Percentiles rank a stretch among this genome's conserved stretches.
These are phyloP conservation scores for Austroboletus eburneus DNA, from an alignment of 768 basidiomycete genomes.

Conservation along the genomic window DNA sequence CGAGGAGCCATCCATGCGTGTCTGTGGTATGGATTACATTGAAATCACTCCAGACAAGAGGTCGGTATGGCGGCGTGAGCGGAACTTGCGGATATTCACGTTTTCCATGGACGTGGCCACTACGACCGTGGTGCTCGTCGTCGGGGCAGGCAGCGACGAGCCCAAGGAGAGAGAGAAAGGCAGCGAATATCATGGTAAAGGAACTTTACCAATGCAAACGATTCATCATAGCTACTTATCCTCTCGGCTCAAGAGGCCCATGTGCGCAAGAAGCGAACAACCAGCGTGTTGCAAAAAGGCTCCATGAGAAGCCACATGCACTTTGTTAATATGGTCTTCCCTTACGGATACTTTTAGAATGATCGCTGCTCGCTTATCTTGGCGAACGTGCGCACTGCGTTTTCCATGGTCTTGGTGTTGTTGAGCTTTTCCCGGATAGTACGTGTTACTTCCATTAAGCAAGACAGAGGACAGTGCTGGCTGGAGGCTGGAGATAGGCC, in stretches of 20 bases:
- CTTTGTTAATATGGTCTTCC: background rate
- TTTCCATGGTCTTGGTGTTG: background rate
- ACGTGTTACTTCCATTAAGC: no score
- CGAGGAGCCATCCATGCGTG: constrained; percentile 77
- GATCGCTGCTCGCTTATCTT: background rate
- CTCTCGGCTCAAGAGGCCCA: background rate
- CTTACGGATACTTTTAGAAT: no score
- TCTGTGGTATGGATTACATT: constrained; percentile 88
- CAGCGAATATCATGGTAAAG: constrained; percentile 12
- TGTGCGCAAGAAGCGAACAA: background rate
- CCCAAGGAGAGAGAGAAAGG: constrained; percentile 13
- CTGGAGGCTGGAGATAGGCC: no score
- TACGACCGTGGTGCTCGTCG: constrained; percentile 17
- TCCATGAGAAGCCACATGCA: background rate
- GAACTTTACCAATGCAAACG: background rate
- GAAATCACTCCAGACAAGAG: constrained; percentile 83
- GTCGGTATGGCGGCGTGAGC: constrained; percentile 55
- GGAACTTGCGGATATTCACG: constrained; percentile 39
- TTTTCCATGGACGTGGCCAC: constrained; percentile 24
- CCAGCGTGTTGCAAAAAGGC: background rate
- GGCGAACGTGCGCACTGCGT: constrained; percentile 5
- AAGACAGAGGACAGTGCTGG: no score
- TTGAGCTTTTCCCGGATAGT: background rate
- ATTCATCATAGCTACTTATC: constrained; percentile 1
- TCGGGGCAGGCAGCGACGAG: constrained; percentile 22